Evolutionary conservation across 768 basidiomycete species (phyloP), one percentile per base, ranked within the genome.

Genomic region (Tulasnella sp.): DNA sequence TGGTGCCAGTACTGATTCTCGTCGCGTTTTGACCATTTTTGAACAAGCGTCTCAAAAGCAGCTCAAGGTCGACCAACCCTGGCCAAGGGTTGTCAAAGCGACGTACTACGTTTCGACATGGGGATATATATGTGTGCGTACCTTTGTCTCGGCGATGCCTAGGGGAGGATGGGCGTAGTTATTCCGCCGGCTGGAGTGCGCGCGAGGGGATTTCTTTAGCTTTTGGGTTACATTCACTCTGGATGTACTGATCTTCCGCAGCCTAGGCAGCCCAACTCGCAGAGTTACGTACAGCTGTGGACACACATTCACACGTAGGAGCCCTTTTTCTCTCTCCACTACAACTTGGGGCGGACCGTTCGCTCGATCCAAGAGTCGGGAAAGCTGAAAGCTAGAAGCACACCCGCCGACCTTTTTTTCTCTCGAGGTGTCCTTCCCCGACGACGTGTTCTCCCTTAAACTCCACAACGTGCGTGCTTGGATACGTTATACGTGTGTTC

Each of bases 211-310:
- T 42, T 42, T 9, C 15, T 9, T 64, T 25, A 25, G 29, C 29
- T 34, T 25, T 64, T 34, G 11, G 29, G 29, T 31, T n/a, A 11
- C n/a, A 25, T n/a, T 15, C 12, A 25, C 49, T 29, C 31, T 64
- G 58, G 58, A 64, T 64, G 58, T 64, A 64, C 58, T 64, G 58
- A 64, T 64, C 58, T 64, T 64, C 58, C 58, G 58, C 58, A 64
- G 58, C 58, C 29, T 64, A 25, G 31, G 25, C 58, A 64, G 58
- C 58, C 58, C 25, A 64, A 5, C 52, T 19, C 52, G 3, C 14
- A 25, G 14, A 64, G 25, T n/a, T 31, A 64, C 58, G 25, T 64
- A 34, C 3, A 64, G 58, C 1, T 34, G 29, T 12, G 58, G 58
- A 64, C 58, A 64, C 58, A 64, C 58, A 64, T 64, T 64, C 58